These are phyloP conservation scores for Xylaria venustula DNA, from an alignment of 495 filamentous ascomycete species.

Conservation along the genomic window DNA sequence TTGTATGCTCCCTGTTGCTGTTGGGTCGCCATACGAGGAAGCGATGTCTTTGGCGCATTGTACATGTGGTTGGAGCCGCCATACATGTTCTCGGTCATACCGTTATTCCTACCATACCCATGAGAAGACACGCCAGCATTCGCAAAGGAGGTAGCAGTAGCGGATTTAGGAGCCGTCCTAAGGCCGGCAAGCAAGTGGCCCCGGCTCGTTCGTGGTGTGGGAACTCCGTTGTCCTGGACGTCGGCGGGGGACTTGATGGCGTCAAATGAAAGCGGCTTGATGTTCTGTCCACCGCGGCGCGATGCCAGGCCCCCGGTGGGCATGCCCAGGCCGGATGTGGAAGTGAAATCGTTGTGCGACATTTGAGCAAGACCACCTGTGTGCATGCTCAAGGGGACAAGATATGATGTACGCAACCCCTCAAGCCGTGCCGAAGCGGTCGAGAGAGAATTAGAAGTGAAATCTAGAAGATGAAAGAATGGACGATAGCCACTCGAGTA, in stretches of 20 bases:
- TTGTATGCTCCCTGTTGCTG: slow-evolving; percentile 38
- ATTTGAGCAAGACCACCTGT: slow-evolving; percentile 99
- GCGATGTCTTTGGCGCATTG: slow-evolving; percentile 53
- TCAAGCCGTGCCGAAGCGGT: slow-evolving; percentile 17
- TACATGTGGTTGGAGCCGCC: slow-evolving; percentile 39
- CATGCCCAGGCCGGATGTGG: slow-evolving; percentile 68
- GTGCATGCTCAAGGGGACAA: slow-evolving; percentile 75
- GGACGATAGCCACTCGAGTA: slow-evolving; percentile 29
- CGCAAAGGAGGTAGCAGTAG: slow-evolving; percentile 61
- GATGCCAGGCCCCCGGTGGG: slow-evolving; percentile 79
- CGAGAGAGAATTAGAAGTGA: slow-evolving; percentile 29
- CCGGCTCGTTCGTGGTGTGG: slow-evolving; percentile 90
- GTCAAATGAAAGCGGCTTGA: slow-evolving; percentile 84
- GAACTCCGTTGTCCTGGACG: slow-evolving; percentile 52
- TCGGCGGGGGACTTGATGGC: slow-evolving; percentile 46
- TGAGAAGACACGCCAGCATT: slow-evolving; percentile 52
- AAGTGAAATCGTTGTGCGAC: slow-evolving; percentile 80
- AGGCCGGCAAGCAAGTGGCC: slow-evolving; percentile 92
- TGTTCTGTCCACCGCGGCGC: slow-evolving; percentile 66
- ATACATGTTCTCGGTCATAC: slow-evolving; percentile 49
- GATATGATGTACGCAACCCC: slow-evolving; percentile 10
- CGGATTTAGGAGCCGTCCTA: slow-evolving; percentile 88
- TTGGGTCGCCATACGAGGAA: slow-evolving; percentile 42
- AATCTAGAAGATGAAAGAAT: slow-evolving; percentile 30
- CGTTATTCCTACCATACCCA: slow-evolving; percentile 43